Evolutionary conservation across 2,329 filamentous ascomycete genomes (phyloP), one percentile per base, ranked within the genome.

Genomic region (Eurotiales sp.): DNA sequence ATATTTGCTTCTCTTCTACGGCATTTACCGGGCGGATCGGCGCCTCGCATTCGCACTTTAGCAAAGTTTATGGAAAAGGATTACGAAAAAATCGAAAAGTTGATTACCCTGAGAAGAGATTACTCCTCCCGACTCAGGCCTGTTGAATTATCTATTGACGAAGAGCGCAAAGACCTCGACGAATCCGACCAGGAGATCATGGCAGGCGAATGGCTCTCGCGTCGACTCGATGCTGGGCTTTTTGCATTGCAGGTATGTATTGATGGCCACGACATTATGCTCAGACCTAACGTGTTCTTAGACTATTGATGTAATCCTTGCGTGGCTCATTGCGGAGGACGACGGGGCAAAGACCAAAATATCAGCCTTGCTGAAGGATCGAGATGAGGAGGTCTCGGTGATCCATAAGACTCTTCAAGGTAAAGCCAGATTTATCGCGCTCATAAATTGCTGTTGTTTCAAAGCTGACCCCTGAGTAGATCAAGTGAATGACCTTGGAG

Each of bases 51-150:
- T 59, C 83, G 93, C 3, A 81, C 86, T 1, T 78, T 97, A 3
- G 92, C 91, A 43, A 99, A 99, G 64, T 97, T 97, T 62, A 87
- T 96, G 15, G 93, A 99, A 68, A 95, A 90, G 65, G 85, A 96
- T 58, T 96, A 95, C 66, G 89, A 81, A 59, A 97, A 97, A 75
- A 82, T 90, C 32, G 73, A 66, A 5, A 88, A 85, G 64, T 75
- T 97, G 4, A 68, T 95, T 30, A 76, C 79, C 54, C 69, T 96
- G 43, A 81, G 91, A 36, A 74, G 82, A 43, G 86, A 88, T 11
- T 95, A 90, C 64, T 79, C 80, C 0, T 73, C 77, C 0, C 78
- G 81, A 14, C 70, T 95, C 1, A 73, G 71, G 0, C 73, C 77
- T 0, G 83, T 88, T 1, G 86, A 91, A 46, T 71, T 77, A 46